Evolutionary conservation across 2,329 filamentous ascomycete species (phyloP).

Genomic region (Fusarium transvaalense): DNA sequence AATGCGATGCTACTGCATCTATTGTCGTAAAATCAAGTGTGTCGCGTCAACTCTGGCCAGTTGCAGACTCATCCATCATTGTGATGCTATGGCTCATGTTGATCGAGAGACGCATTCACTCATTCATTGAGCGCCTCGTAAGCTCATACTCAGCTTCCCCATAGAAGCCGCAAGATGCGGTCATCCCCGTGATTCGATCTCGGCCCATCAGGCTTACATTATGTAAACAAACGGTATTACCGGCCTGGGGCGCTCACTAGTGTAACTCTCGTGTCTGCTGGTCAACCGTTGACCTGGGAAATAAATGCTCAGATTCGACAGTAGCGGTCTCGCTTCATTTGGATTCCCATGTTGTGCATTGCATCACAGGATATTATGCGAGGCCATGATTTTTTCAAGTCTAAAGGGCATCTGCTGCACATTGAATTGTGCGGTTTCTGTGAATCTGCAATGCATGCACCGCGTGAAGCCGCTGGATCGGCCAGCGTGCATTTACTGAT

Average conservation of each 20-base stretch:
- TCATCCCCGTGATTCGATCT: conserved; percentile 32
- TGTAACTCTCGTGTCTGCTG: conserved; percentile 48
- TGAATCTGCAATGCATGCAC: conserved; percentile 16
- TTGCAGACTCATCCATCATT: conserved; percentile 11
- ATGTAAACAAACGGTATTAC: conserved; percentile 37
- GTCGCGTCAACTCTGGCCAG: conserved; percentile 19
- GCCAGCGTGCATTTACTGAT: conserved; percentile 31
- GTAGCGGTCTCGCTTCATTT: conserved; percentile 19
- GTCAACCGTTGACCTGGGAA: conserved; percentile 31
- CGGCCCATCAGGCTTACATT: conserved; percentile 35
- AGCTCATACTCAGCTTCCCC: conserved; percentile 11
- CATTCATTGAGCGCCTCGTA: conserved; percentile 5
- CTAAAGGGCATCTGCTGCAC: neutral
- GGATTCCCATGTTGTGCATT: conserved; percentile 35
- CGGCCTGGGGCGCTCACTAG: conserved; percentile 18
- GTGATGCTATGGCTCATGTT: conserved; percentile 14
- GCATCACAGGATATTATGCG: conserved; percentile 32
- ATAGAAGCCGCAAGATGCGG: conserved; percentile 1
- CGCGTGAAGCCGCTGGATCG: conserved; percentile 37
- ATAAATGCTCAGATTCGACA: conserved; percentile 4
- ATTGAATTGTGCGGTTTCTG: neutral
- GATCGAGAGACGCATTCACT: neutral
- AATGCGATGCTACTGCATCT: conserved; percentile 31
- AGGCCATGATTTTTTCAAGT: conserved; percentile 3
- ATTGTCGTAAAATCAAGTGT: conserved; percentile 23